Evolutionary conservation across 2,329 filamentous ascomycete genomes (phyloP).

Genomic region (Herpotrichia juniperi): DNA sequence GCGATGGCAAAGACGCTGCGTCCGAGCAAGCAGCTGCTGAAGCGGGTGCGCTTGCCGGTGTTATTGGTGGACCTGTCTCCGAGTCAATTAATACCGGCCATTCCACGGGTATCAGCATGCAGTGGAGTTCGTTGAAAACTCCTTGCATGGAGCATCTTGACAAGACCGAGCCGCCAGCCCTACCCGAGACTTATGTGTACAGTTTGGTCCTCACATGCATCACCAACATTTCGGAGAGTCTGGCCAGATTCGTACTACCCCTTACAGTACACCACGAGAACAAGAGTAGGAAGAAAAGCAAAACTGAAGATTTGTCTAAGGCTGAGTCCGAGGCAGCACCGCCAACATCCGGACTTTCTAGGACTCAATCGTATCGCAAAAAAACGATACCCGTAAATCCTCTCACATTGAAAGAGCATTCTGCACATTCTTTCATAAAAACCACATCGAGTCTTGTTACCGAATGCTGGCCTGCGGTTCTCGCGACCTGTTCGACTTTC

Average conservation of each 20-base stretch:
- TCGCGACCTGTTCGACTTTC: conserved; percentile 95
- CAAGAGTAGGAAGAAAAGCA: conserved; percentile 51
- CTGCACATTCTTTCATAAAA: conserved; percentile 72
- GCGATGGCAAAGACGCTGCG: conserved; percentile 61
- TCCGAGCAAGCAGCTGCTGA: conserved; percentile 89
- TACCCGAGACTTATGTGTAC: conserved; percentile 95
- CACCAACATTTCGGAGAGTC: conserved; percentile 85
- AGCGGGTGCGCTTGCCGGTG: conserved; percentile 83
- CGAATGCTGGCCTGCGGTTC: conserved; percentile 91
- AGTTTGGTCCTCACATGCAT: conserved; percentile 87
- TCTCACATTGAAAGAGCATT: conserved; percentile 73
- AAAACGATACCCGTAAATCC: conserved; percentile 86
- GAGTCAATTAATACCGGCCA: conserved; percentile 65
- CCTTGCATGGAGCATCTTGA: conserved; percentile 94
- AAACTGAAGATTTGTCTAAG: conserved; percentile 37
- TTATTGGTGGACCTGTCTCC: conserved; percentile 74
- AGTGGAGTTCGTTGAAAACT: conserved; percentile 88
- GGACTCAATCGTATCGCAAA: conserved; percentile 72
- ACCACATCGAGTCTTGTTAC: conserved; percentile 84
- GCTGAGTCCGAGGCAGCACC: conserved; percentile 33
- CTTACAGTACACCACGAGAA: conserved; percentile 81
- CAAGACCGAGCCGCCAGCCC: conserved; percentile 79
- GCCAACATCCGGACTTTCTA: conserved; percentile 52
- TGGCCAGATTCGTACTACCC: conserved; percentile 92
- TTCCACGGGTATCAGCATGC: conserved; percentile 79